These are phyloP conservation scores for Hypoxylon sp. DNA, from an alignment of 2,329 filamentous ascomycete genomes.

Conservation along the genomic window DNA sequence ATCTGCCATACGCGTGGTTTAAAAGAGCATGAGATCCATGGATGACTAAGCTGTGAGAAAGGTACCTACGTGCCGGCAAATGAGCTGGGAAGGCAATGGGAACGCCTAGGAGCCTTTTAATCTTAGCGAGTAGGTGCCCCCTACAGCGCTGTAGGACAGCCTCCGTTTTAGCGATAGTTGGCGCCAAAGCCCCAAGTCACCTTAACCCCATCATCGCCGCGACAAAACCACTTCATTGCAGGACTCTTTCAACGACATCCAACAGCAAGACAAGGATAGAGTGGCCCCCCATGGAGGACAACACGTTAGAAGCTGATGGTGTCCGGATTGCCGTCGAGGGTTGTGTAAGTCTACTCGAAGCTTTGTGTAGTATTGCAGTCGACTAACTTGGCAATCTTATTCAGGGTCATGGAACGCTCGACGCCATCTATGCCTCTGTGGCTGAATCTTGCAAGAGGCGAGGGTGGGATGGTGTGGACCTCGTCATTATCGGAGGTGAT, in stretches of 20 bases:
- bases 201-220: neutral
- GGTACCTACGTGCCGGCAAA: neutral
- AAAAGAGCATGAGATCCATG: neutral
- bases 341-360: conserved; percentile 70
- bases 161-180: conserved; percentile 13
- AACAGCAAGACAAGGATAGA: neutral
- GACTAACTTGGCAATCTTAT: conserved; percentile 40
- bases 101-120: neutral
- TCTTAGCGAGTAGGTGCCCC: conserved; percentile 16
- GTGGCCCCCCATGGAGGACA: neutral
- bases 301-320: conserved; percentile 50
- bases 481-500: conserved; percentile 95
- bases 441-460: conserved; percentile 75
- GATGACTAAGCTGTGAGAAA: neutral
- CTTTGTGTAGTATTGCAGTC: neutral
- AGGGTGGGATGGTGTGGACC: conserved; percentile 84
- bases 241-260: conserved; percentile 3
- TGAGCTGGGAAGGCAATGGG: neutral
- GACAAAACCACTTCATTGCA: conserved; percentile 2
- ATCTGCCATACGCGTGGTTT: neutral
- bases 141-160: conserved; percentile 9
- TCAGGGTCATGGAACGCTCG: conserved; percentile 89
- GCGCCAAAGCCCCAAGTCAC: conserved; percentile 13
- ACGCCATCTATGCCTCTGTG: conserved; percentile 90
- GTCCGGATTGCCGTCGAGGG: conserved; percentile 88